Percentiles rank a stretch among this genome's conserved stretches.
Conservation (phyloP, 176 grass and related monocot genomes). For the Leersia perrieri region DNA sequence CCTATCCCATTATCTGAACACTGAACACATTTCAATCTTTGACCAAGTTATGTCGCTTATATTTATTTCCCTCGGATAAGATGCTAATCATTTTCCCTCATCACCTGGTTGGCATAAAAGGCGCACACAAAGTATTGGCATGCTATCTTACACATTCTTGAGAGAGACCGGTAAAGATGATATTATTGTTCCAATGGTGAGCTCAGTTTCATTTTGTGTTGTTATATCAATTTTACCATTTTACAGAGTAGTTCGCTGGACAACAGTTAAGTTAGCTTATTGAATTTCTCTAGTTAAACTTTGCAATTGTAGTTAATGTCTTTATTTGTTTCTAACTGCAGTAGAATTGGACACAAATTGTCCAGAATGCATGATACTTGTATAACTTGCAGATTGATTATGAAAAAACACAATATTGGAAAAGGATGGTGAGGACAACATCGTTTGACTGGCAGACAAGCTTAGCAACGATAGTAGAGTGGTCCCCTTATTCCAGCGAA, state of each 20-base stretch:
- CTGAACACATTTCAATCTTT: too few species aligned
- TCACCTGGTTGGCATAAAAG: slow-evolving; percentile 45
- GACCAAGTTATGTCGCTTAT: too few species aligned
- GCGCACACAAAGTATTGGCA: slow-evolving; percentile 93
- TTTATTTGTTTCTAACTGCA: too few species aligned
- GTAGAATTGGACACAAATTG: too few species aligned
- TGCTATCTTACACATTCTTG: slow-evolving; percentile 94
- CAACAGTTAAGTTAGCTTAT: neutral
- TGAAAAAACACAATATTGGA: slow-evolving; percentile 67
- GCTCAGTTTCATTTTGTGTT: too few species aligned
- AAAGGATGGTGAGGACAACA: slow-evolving; percentile 50
- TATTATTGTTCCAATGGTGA: slow-evolving; percentile 97
- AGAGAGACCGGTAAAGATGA: slow-evolving; percentile 82
- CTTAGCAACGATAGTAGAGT: slow-evolving; percentile 63
- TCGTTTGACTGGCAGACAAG: slow-evolving; percentile 71
- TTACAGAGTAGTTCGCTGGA: neutral
- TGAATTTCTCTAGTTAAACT: too few species aligned
- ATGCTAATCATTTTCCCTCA: slow-evolving; percentile 13
- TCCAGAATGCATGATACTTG: neutral
- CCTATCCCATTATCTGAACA: too few species aligned
- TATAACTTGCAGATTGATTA: slow-evolving; percentile 77
- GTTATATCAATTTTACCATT: too few species aligned
- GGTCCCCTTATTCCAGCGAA: slow-evolving; percentile 94
- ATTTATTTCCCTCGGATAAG: too few species aligned
- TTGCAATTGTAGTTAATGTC: too few species aligned